Conservation (phyloP, 2,329 filamentous ascomycete species). For the Fusarium anthophilum region DNA sequence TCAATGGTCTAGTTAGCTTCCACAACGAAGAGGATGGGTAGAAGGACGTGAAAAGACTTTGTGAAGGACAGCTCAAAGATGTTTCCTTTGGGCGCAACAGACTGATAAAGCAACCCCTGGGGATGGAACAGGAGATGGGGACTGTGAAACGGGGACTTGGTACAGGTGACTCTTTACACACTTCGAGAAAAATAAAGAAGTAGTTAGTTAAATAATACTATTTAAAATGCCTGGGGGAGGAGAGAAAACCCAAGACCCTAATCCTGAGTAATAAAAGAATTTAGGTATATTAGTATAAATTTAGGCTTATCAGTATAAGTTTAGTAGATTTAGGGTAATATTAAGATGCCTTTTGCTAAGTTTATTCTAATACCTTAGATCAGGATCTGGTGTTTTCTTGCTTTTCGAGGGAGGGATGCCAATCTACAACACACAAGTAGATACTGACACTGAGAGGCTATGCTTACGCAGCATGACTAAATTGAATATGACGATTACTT, state of each 20-base stretch:
- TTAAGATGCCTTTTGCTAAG: neutral
- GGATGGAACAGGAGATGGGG: no score
- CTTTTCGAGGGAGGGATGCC: no score
- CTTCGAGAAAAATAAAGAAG: neutral
- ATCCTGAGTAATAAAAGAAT: neutral
- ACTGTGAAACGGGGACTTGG: rapidly evolving
- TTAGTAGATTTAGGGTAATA: no score
- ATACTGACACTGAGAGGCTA: neutral
- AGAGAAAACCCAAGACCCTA: no score
- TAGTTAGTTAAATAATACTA: no score
- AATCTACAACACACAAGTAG: neutral
- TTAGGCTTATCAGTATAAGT: no score
- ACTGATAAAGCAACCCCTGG: rapidly evolving
- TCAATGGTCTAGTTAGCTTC: rapidly evolving
- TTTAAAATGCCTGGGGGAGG: no score
- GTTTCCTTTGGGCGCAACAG: neutral
- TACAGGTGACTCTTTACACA: neutral
- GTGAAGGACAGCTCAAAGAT: neutral
- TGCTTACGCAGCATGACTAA: neutral
- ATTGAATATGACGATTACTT: neutral
- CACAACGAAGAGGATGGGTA: neutral
- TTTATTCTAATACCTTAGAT: neutral
- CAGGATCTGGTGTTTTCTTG: neutral
- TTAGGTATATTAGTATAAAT: no score
- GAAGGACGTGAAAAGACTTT: rapidly evolving